These are phyloP conservation scores for Adansonia rubrostipa DNA, from an alignment of 441 rosid species.

Conservation along the genomic window DNA sequence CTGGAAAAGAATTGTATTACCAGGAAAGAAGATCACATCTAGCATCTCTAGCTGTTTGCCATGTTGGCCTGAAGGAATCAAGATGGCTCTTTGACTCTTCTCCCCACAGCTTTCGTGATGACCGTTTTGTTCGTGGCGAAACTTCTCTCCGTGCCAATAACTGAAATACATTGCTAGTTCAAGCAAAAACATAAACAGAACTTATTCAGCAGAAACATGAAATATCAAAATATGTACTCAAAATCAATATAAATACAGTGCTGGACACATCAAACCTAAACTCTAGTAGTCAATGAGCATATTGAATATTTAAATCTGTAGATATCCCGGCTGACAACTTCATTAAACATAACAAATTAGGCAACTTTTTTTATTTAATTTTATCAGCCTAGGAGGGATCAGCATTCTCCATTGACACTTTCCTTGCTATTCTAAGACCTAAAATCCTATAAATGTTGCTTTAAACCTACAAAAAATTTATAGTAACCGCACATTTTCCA, in stretches of 20 bases:
- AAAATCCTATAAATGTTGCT: background rate
- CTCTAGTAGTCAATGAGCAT: background rate
- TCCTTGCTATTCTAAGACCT: background rate
- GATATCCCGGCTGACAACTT: background rate
- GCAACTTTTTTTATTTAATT: background rate
- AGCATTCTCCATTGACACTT: background rate
- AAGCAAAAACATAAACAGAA: slow-evolving; percentile 25
- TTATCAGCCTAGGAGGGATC: slow-evolving; percentile 6
- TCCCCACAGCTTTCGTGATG: slow-evolving; percentile 59
- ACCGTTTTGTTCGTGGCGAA: slow-evolving; percentile 51
- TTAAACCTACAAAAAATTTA: background rate
- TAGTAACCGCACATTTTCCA: background rate
- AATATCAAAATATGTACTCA: background rate
- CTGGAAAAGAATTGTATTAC: slow-evolving; percentile 36
- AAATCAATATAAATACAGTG: slow-evolving; percentile 6
- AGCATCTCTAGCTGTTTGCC: slow-evolving; percentile 43
- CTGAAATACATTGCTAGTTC: slow-evolving; percentile 50
- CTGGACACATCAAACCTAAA: background rate
- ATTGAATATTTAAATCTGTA: background rate
- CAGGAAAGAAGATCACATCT: slow-evolving; percentile 61
- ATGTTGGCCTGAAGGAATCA: slow-evolving; percentile 38
- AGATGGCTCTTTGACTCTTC: slow-evolving; percentile 36
- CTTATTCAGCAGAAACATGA: slow-evolving; percentile 18
- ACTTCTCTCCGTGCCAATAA: slow-evolving; percentile 59
- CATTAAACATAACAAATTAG: background rate